These are phyloP conservation scores for Candida vaughaniae DNA, from an alignment of 805 yeast genomes.

Conservation along the genomic window DNA sequence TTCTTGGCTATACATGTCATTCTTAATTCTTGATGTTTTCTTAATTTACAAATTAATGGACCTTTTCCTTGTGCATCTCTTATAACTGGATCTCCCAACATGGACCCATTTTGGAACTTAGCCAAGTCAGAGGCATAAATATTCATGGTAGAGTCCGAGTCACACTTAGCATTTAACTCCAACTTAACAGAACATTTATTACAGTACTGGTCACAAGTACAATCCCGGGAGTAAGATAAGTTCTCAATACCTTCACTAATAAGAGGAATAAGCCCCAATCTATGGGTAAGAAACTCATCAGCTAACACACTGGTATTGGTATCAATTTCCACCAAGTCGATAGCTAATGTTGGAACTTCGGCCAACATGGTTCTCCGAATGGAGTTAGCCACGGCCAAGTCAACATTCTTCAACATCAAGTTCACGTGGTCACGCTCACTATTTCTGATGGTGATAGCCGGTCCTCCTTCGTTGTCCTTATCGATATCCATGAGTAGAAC, in stretches of 20 bases:
- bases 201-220: conserved; percentile 98
- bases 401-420: conserved; percentile 83
- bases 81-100: conserved; percentile 82
- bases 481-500: conserved; percentile 24
- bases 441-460: conserved; percentile 85
- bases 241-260: conserved; percentile 81
- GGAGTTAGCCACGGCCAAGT: conserved; percentile 88
- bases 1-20: conserved; percentile 94
- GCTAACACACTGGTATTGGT: conserved; percentile 92
- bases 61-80: conserved; percentile 77
- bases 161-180: conserved; percentile 84
- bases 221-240: conserved; percentile 86
- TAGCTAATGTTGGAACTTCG: conserved; percentile 95
- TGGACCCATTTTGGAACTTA: conserved; percentile 44
- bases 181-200: conserved; percentile 90
- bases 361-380: conserved; percentile 88
- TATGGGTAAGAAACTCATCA: conserved; percentile 93
- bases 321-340: conserved; percentile 93
- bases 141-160: conserved; percentile 81
- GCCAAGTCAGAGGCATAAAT: conserved; percentile 80
- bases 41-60: conserved; percentile 84
- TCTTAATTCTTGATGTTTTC: conserved; percentile 88
- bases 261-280: conserved; percentile 90
- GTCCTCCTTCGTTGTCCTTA: conserved; percentile 44
- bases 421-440: conserved; percentile 87